Evolutionary conservation across 1,284 basidiomycete species (phyloP), one percentile per base, ranked within the genome.

Genomic region (Athelia psychrophila): DNA sequence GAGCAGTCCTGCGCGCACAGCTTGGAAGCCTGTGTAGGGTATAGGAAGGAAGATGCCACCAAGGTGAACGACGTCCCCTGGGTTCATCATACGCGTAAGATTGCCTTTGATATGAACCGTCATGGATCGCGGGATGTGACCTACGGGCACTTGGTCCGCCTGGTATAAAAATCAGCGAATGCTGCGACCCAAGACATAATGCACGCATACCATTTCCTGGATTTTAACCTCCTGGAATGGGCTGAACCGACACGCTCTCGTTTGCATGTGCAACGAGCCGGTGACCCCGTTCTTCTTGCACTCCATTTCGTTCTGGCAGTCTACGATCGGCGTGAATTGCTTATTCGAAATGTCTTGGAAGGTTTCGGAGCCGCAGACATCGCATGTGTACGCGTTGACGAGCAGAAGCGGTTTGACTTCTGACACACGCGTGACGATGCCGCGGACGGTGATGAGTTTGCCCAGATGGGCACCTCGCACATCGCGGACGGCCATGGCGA

Each of bases 221-320:
- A 99, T 93, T 73, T 97, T 97, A 58, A 98, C 86, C 70, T 99
- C 97, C 67, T 99, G 97, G 79, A 99, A 99, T 0, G 96, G 94
- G 62, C 91, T 92, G 71, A 99, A 99, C 54, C 97, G 88, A 73
- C 92, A 94, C 19, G 97, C 97, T 32, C 97, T 82, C 2, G 96
- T 98, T 72, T 99, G 97, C 91, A 98, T 98, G 66, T 97, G 93
- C 53, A 99, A 72, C n/a, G 90, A 90, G 6, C 95, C 95, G 32
- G 80, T 87, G 47, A 93, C 86, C n/a, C 85, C 80, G 65, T 98
- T 96, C 68, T 87, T 91, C 68, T 83, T 78, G 71, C 96, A 98
- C 58, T 88, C 84, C 30, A 79, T 78, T 56, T 84, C 78, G 57
- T 91, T 93, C 56, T 92, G 86, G 69, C 97, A 99, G 60, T 93